Evolutionary conservation across 352 stramenopile species (phyloP), one percentile per base, ranked within the genome.

Genomic region (Achlya hypogyna): DNA sequence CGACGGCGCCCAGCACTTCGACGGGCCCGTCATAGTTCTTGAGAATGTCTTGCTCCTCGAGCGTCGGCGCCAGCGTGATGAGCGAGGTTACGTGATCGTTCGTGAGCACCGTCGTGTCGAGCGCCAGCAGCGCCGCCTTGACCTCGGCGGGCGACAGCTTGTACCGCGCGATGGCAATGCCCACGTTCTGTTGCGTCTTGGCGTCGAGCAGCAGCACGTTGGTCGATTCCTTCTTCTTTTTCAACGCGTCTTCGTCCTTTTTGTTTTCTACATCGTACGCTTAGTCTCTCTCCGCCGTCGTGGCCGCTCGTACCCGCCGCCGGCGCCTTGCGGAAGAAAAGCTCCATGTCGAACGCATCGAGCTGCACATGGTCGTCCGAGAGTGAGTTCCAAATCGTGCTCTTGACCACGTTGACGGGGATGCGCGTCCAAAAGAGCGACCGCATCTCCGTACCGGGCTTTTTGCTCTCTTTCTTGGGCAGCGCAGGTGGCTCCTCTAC

Each of bases 131-230:
- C 22, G 87, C 87, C 10, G 82, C 78, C 58, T 93, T 91, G 53
- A 96, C 91, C 63, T 96, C 85, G 0, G 78, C 69, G 0, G 85
- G 83, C 62, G 86, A 95, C 82, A 99, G 97, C 34, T 96, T 89
- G 52, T 98, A 90, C 34, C 95, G 88, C 28, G 93, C 94, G 56
- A 99, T 93, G 20, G 96, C 95, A 43, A 99, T 99, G n/a, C 92
- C 96, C 0, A 98, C 94, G 79, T 98, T 98, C 75, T 99, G 97
- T 40, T 97, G 91, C 27, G 93, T 86, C 75, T 99, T 98, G 1
- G 91, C 82, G 70, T 99, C 96, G 52, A 99, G 90, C 18, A 98
- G 76, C 25, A 93, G 74, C 6, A 95, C 86, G 0, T 81, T 81
- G 49, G 78, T 74, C 10, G 62, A 67, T 34, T 78, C 67, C 65